Conservation (phyloP, 441 rosid species). For the Populus hybrid region DNA sequence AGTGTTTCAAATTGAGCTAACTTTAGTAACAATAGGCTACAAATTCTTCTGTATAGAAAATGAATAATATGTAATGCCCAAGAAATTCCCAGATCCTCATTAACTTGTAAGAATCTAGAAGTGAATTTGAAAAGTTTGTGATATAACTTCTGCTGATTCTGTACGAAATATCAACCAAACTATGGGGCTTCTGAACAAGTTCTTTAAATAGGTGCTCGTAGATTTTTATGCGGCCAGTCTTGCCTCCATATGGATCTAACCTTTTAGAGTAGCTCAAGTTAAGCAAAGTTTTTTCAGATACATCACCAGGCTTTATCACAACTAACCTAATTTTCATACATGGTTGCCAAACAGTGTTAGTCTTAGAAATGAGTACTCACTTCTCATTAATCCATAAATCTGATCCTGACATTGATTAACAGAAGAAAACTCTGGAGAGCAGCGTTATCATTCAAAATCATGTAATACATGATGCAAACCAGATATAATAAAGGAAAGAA, state of each 20-base stretch:
- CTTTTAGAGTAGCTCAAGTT: background rate
- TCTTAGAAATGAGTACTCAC: background rate
- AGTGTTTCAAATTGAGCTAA: background rate
- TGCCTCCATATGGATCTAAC: background rate
- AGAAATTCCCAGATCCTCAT: background rate
- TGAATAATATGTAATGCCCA: background rate
- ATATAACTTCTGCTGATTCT: background rate
- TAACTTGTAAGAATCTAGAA: background rate
- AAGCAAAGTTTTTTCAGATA: background rate
- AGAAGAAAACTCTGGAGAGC: background rate
- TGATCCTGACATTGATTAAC: background rate
- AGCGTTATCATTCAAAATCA: background rate
- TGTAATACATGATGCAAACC: constrained; percentile 1
- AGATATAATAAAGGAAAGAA: background rate
- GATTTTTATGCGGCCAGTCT: background rate
- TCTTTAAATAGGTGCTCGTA: background rate
- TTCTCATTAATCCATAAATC: background rate
- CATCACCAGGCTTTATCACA: background rate
- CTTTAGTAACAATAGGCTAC: background rate
- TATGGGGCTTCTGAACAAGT: background rate
- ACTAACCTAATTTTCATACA: constrained; percentile 3
- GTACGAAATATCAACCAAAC: background rate
- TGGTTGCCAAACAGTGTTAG: background rate
- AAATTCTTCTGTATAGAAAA: background rate
- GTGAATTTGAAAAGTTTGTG: background rate